Percentiles rank a stretch among this genome's conserved stretches.
These are phyloP conservation scores for Candida coquimbonensis DNA, from an alignment of 805 yeast species.

Conservation along the genomic window DNA sequence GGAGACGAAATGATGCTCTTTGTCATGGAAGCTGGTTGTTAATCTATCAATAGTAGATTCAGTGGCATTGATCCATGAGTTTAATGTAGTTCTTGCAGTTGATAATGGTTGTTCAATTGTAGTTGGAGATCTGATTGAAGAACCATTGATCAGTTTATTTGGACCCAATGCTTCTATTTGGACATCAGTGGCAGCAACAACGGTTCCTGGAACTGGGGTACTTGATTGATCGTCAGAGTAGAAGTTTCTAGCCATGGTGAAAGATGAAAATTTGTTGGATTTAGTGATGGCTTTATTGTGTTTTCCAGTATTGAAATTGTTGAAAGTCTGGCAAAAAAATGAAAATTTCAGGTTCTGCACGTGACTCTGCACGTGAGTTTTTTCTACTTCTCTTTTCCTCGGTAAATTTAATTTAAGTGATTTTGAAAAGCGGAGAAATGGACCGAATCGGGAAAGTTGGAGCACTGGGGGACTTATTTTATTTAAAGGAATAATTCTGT, in stretches of 20 bases:
- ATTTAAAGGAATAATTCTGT: too few species aligned
- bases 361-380: too few species aligned
- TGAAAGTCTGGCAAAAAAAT: too few species aligned
- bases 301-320: too few species aligned
- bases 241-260: conserved; percentile 22
- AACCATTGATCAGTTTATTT: conserved; percentile 45
- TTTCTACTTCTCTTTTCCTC: too few species aligned
- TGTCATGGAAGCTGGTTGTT: conserved; percentile 43
- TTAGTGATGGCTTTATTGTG: too few species aligned
- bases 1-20: conserved; percentile 56
- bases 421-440: too few species aligned
- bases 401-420: too few species aligned
- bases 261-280: too few species aligned
- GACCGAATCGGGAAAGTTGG: too few species aligned
- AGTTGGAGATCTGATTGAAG: conserved; percentile 46
- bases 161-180: conserved; percentile 40
- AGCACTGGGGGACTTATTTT: too few species aligned
- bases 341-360: too few species aligned
- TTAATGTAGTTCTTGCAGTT: conserved; percentile 36
- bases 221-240: conserved; percentile 43
- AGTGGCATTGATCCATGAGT: conserved; percentile 18
- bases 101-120: conserved; percentile 43
- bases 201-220: conserved; percentile 45
- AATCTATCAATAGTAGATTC: conserved; percentile 37
- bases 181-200: conserved; percentile 34